These are phyloP conservation scores for Metschnikowia lachancei DNA, from an alignment of 805 yeast genomes.

Conservation along the genomic window DNA sequence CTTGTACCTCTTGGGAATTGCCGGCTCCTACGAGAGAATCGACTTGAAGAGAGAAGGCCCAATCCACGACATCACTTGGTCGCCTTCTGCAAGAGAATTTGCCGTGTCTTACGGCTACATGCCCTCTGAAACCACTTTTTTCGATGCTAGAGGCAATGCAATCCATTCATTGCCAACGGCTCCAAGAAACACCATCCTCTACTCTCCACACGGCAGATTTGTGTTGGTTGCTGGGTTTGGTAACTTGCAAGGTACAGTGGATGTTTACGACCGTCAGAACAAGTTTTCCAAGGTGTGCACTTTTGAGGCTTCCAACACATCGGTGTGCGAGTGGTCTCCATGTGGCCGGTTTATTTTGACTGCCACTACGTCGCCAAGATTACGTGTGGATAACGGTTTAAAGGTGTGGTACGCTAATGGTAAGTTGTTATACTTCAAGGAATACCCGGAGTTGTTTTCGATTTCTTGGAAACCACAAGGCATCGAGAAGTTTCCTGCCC, in stretches of 20 bases:
- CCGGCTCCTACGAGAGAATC: conserved; percentile 89
- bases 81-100: conserved; percentile 92
- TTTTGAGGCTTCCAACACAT: conserved; percentile 89
- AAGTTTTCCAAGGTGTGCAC: conserved; percentile 76
- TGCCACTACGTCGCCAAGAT: conserved; percentile 95
- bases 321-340: conserved; percentile 98
- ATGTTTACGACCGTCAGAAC: conserved; percentile 87
- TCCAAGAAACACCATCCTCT: conserved; percentile 84
- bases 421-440: conserved; percentile 69
- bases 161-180: conserved; percentile 81
- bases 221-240: conserved; percentile 97
- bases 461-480: conserved; percentile 82
- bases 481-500: conserved; percentile 52
- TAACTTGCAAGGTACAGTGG: conserved; percentile 94
- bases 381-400: conserved; percentile 93
- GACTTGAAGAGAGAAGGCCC: conserved; percentile 91
- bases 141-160: conserved; percentile 88
- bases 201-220: conserved; percentile 91
- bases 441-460: conserved; percentile 74
- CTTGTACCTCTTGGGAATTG: conserved; percentile 83
- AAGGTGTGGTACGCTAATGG: conserved; percentile 94
- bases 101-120: conserved; percentile 96
- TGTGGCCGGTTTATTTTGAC: conserved; percentile 91
- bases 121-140: conserved; percentile 95
- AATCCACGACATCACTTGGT: conserved; percentile 96